Evolutionary conservation across 202 grass and related monocot genomes (phyloP), one percentile per base, ranked within the genome.

Genomic region (Alloteropsis angusta): DNA sequence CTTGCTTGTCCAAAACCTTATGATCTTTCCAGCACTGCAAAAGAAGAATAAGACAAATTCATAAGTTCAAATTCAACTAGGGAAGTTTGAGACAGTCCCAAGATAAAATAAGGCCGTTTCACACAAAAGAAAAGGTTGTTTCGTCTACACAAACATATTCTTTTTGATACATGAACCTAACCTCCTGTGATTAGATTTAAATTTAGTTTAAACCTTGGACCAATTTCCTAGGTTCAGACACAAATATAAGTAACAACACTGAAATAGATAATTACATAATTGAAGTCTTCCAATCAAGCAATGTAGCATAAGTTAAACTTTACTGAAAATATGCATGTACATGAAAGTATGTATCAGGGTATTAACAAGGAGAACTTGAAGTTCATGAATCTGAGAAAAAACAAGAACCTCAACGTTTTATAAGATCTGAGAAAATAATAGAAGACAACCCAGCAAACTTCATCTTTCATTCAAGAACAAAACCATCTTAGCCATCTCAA

Each of bases 1-100:
- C 18, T 46, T 54, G 8, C 21, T 80, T 84, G 28, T 45, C 54
- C 62, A 5, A 75, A 75, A 62, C 55, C 6, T 30, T 81, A 85
- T 19, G 2, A 47, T 75, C 57, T 72, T 65, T 76, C 39, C 5
- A 23, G 46, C 41, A 71, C 82, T 85, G 57, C 49, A 23, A 58
- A 76, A 81, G 25, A 84, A 68, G 16, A 84, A 39, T 32, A 15
- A 10, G 2, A 47, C 16, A 7, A 21, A 45, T 37, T 25, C 28
- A 56, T 75, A 19, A 80, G 61, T 44, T 45, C 14, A 68, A 79
- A 39, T 59, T 26, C 74, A 35, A 61, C 36, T 45, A 69, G 7
- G 25, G 0, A 32, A 39, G 4, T 30, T 49, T 77, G 26, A 10
- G 5, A 32, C 13, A 57, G 41, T 58, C 21, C 19, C 47, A 73